Evolutionary conservation across 768 basidiomycete genomes (phyloP).

Genomic region (Fomitopsis serialis): DNA sequence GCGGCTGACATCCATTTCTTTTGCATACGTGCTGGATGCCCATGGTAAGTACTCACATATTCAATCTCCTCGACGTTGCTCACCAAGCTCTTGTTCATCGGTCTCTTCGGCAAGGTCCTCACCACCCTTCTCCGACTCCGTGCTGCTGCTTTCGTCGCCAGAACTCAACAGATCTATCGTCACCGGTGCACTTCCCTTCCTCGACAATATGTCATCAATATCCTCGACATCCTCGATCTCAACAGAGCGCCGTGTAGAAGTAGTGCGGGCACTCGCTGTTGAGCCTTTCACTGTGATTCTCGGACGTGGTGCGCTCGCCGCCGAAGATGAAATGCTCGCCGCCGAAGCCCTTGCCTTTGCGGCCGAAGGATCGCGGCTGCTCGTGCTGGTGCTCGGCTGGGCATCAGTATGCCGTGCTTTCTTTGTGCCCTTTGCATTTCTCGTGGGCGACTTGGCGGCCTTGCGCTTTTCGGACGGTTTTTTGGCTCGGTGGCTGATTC

Average conservation of each 20-base stretch:
- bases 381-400: no score
- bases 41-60: no score
- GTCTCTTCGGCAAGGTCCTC: conserved; percentile 1
- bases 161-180: background rate
- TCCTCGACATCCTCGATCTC: background rate
- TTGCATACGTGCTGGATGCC: conserved; percentile 5
- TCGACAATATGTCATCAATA: background rate
- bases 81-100: conserved; percentile 4
- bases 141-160: background rate
- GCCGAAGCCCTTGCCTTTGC: no score
- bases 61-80: conserved; percentile 8
- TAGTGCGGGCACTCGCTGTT: no score
- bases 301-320: no score
- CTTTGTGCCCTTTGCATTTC: no score
- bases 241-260: background rate
- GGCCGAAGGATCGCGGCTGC: no score
- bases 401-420: no score
- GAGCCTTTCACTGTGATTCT: no score
- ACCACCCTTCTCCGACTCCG: background rate
- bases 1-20: conserved; percentile 28
- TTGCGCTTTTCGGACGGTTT: background rate
- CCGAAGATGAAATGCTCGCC: no score
- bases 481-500: background rate
- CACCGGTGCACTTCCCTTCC: background rate
- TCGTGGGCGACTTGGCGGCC: background rate